Conservation (phyloP, 148 eudicot species). For the Heliosperma pusillum region DNA sequence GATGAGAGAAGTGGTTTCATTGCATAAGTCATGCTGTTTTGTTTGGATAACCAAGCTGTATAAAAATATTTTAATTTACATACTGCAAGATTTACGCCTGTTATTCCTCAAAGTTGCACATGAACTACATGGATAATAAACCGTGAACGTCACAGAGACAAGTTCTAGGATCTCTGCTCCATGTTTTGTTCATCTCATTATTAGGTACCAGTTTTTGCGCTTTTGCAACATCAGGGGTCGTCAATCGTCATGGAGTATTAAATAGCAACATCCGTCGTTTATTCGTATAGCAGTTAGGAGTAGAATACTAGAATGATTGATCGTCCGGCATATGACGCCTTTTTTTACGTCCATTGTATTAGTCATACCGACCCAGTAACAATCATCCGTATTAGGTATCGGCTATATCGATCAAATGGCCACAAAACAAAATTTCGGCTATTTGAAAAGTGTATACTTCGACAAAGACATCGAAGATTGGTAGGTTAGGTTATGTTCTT, state of each 20-base stretch:
- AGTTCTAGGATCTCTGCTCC: not conserved
- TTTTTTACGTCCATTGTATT: not conserved
- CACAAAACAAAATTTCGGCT: not conserved
- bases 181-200: not conserved
- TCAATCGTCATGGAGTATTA: not conserved
- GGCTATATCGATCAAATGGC: too few relatives aligned
- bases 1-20: slow-evolving; percentile 4
- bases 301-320: not conserved
- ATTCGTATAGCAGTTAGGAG: too few relatives aligned
- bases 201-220: not conserved
- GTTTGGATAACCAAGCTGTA: slow-evolving; percentile 22
- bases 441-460: not conserved
- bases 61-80: slow-evolving; percentile 2
- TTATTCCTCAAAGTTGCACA: slow-evolving; percentile 25
- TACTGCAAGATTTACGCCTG: slow-evolving; percentile 21
- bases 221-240: not conserved
- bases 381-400: too few relatives aligned
- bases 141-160: not conserved
- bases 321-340: not conserved
- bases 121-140: slow-evolving; percentile 1
- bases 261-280: not conserved
- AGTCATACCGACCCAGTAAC: not conserved
- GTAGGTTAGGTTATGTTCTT: too few relatives aligned
- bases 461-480: not conserved
- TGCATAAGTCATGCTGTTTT: not conserved